Evolutionary conservation across 1,284 basidiomycete genomes (phyloP), one percentile per base, ranked within the genome.

Genomic region (Golubevia pallescens): DNA sequence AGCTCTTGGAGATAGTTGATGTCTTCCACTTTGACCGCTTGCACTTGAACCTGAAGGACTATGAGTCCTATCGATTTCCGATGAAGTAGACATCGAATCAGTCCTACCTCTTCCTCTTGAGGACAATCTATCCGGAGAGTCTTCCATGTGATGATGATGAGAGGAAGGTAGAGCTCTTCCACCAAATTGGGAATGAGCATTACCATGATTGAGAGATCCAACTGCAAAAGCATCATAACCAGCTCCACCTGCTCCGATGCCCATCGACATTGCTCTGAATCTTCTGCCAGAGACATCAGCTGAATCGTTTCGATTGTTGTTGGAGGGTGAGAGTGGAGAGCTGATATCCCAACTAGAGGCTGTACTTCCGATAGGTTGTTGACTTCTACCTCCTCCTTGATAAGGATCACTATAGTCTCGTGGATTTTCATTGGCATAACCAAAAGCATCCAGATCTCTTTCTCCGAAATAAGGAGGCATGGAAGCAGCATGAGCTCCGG

Each of bases 401-500:
- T n/a, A 54, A 21, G 16, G 24, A 32, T 62, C 57, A 5, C 21
- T 58, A 7, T 67, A 75, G 10, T 66, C 57, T 2, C 63, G 7
- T 2, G 1, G 34, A 38, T n/a, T 42, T 51, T 2, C 19, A 51
- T 19, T n/a, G 38, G 13, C 20, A 60, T 20, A 19, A 21, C 38
- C 63, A 57, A 65, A 69, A 16, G 60, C 57, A 42, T 63, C 65
- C 32, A 53, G 58, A 8, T 65, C 66, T 23, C 65, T 53, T 7
- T 66, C 64, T 21, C 69, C 69, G 13, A 68, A 68, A 14, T 54
- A 59, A 19, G 73, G 70, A 1, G 78, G 76, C 68, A 78, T 73
- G 20, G 78, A 80, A 1, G 78, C 66, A 14, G 70, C 74, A 24
- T 75, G 68, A 0, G 60, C 53, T 14, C 71, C 67, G 7, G 61